These are phyloP conservation scores for Aspergillus sparsus DNA, from an alignment of 495 filamentous ascomycete genomes.

Conservation along the genomic window DNA sequence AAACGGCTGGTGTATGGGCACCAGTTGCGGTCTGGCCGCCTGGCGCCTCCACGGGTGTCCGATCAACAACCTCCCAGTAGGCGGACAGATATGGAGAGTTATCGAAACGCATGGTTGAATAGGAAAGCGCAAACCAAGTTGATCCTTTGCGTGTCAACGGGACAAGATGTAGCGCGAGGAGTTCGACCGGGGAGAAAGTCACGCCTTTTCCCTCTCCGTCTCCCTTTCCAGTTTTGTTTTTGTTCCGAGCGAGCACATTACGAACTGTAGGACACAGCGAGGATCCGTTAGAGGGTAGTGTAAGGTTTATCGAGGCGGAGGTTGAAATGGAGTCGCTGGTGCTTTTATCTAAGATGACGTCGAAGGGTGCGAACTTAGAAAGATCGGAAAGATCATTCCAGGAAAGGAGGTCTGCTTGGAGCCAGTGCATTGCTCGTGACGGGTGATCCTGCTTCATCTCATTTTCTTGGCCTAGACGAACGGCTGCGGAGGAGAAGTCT, in stretches of 20 bases:
- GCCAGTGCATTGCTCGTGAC: constrained; percentile 40
- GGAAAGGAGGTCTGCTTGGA: constrained; percentile 36
- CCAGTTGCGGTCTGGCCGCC: constrained; percentile 34
- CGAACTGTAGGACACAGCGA: constrained; percentile 31
- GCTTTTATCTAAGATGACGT: constrained; percentile 46
- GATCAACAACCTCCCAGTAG: constrained; percentile 40
- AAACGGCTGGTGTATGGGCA: constrained; percentile 39
- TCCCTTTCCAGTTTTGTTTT: not conserved
- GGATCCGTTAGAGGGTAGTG: constrained; percentile 11
- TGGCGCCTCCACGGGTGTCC: constrained; percentile 41
- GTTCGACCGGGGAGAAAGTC: constrained; percentile 38
- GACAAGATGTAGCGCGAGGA: constrained; percentile 40
- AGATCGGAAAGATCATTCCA: constrained; percentile 37
- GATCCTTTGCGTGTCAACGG: constrained; percentile 35
- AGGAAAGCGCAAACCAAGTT: constrained; percentile 42
- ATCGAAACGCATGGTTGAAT: constrained; percentile 42
- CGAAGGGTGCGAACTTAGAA: constrained; percentile 34
- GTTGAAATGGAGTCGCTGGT: constrained; percentile 49
- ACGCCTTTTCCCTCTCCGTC: not conserved
- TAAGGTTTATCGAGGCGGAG: constrained; percentile 22
- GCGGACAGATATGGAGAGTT: constrained; percentile 22
- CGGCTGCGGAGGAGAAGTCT: constrained; percentile 47
- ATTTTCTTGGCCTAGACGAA: constrained; percentile 36
- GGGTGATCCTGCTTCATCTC: constrained; percentile 25
- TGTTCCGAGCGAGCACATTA: constrained; percentile 12